phyloP scores from a whole-genome alignment of 768 basidiomycete species.

The Phylloporus sp. region DNA sequence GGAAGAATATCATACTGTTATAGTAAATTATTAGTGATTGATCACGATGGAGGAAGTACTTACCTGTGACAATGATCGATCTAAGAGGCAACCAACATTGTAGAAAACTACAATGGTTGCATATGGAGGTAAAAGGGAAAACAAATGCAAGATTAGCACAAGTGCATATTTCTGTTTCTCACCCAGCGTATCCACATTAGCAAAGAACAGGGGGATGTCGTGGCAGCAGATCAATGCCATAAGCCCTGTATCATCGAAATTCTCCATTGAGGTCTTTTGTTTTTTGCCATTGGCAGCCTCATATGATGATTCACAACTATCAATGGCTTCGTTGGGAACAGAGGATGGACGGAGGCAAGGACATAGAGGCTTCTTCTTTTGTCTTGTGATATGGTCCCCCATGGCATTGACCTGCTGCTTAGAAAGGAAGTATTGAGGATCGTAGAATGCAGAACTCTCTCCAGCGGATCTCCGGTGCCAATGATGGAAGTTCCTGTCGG shows the following conservation, averaged over 20 bases:
- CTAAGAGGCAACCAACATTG: too few species aligned
- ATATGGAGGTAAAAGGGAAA: background rate
- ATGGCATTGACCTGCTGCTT: background rate
- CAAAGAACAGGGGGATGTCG: background rate
- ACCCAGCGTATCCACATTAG: background rate
- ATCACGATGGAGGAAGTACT: too few species aligned
- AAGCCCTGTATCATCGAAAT: background rate
- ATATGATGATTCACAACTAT: background rate
- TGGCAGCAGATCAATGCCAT: background rate
- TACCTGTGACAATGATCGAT: too few species aligned
- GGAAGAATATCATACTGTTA: too few species aligned
- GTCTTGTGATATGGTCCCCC: background rate
- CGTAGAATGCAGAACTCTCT: background rate
- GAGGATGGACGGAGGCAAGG: too few species aligned
- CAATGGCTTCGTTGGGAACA: background rate
- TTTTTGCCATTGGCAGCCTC: background rate
- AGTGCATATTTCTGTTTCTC: background rate
- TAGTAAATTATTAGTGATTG: too few species aligned
- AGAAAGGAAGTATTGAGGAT: background rate
- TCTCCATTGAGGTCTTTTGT: background rate
- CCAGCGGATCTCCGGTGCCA: background rate
- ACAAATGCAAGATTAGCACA: background rate
- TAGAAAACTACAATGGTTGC: too few species aligned
- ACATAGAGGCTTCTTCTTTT: too few species aligned
- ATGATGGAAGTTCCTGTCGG: background rate